Evolutionary conservation across 2,329 filamentous ascomycete genomes (phyloP), one percentile per base, ranked within the genome.

Genomic region (Cladophialophora chaetospira): DNA sequence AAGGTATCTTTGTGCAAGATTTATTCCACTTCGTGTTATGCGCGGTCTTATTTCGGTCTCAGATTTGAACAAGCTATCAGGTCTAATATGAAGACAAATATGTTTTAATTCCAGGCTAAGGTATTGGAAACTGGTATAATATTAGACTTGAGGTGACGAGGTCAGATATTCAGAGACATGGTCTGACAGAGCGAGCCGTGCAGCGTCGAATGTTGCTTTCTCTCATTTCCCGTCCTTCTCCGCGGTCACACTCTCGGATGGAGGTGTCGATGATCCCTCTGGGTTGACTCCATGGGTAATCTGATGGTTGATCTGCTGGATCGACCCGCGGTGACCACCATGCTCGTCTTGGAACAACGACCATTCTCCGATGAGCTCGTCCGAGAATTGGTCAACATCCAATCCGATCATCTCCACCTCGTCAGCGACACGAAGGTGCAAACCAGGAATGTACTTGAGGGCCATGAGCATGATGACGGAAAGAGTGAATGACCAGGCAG

Each of bases 311-410:
- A 59, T 49, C 28, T 60, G 53, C 5, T 33, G 19, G 31, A 60
- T 46, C 11, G 55, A 56, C 10, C 21, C 44, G 9, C 51, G 59
- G 15, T 48, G 55, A n/a, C 36, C 45, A n/a, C 29, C 31, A 6
- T 13, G 13, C 4, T 63, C 61, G 23, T 61, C 58, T 3, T 36
- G 44, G 53, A 61, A 63, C 29, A 56, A 17, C 5, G 58, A 75
- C 73, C 78, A 79, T 56, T 80, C 78, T 11, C 78, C 78, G 66
- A 84, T 82, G 69, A 81, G 76, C 71, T 83, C 81, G 44, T 82
- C 80, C 38, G 78, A 73, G 69, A 84, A 83, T 65, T 82, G 79
- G 35, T 82, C 77, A 4, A 77, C 63, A 62, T 83, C 81, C 25
- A 83, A 66, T 15, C 82, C 81, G 50, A 78, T 73, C 71, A 80